Conservation (phyloP, 441 rosid genomes). For the Syzygium syzygioides region DNA sequence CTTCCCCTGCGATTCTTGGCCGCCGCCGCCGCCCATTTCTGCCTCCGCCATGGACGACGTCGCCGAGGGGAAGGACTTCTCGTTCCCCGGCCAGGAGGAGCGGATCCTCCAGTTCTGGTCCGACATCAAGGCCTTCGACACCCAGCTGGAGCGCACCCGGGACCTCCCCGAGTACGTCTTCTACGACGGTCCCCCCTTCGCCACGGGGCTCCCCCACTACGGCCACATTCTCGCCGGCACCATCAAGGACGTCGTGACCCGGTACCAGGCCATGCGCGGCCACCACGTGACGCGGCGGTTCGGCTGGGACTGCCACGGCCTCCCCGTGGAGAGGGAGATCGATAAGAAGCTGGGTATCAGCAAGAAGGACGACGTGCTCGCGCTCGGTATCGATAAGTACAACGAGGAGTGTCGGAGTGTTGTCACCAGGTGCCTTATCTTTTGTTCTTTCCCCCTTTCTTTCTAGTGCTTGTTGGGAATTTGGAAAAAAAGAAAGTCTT, state of each 20-base stretch:
- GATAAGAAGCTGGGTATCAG: constrained; percentile 56
- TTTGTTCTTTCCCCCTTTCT: not conserved
- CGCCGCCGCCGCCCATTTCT: not conserved
- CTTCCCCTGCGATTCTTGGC: not conserved
- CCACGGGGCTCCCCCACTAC: constrained; percentile 93
- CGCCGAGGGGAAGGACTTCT: constrained; percentile 78
- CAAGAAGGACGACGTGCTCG: constrained; percentile 56
- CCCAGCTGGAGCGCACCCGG: constrained; percentile 55
- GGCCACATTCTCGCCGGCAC: constrained; percentile 98
- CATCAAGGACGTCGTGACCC: constrained; percentile 85
- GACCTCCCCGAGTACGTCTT: constrained; percentile 68
- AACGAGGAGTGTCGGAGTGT: constrained; percentile 90
- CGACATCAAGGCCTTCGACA: constrained; percentile 64
- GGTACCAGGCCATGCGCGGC: constrained; percentile 84
- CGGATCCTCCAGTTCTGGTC: constrained; percentile 51
- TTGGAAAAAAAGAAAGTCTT: not conserved
- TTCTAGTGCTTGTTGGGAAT: not conserved
- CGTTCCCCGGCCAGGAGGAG: constrained; percentile 76
- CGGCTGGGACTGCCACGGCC: constrained; percentile 99
- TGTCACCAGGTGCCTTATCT: constrained; percentile 47
- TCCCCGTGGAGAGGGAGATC: constrained; percentile 94
- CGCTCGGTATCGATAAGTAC: constrained; percentile 87
- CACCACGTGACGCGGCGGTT: constrained; percentile 94
- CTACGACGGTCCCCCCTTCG: constrained; percentile 98
- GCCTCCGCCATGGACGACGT: constrained; percentile 69